A percentile compares a stretch with the other conserved stretches of the same genome.
phyloP scores from a whole-genome alignment of 148 eudicot genomes.

The Beta vulgaris region DNA sequence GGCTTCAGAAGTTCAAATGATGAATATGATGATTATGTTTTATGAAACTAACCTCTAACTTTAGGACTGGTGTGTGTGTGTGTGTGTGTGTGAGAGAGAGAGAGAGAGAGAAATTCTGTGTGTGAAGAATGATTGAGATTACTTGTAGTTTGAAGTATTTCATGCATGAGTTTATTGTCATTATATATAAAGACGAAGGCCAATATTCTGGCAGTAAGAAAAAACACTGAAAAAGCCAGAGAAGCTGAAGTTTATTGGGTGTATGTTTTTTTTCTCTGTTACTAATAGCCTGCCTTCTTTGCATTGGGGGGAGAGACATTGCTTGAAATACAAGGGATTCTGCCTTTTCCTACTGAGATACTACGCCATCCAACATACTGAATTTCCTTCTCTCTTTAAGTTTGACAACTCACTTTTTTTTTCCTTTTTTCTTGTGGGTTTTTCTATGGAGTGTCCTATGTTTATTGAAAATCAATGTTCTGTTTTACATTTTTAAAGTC shows the following conservation, averaged over 20 bases:
- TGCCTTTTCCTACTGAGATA: conserved; percentile 14
- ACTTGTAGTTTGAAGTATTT: conserved; percentile 5
- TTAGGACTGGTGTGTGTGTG: too few species aligned
- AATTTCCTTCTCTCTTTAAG: conserved; percentile 1
- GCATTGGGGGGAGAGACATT: conserved; percentile 36
- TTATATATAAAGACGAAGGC: conserved; percentile 7
- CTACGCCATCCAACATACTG: conserved; percentile 24
- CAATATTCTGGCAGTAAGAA: background rate
- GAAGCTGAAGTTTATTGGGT: conserved; percentile 28
- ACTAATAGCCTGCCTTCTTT: conserved; percentile 5
- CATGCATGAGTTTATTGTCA: conserved; percentile 12
- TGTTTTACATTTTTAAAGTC: too few species aligned
- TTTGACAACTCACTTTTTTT: conserved; percentile 47
- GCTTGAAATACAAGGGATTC: conserved; percentile 58
- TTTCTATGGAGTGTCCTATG: background rate
- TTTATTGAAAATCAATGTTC: too few species aligned
- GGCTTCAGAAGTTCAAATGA: conserved; percentile 28
- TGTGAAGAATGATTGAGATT: background rate
- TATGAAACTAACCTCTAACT: too few species aligned
- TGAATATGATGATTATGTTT: conserved; percentile 19
- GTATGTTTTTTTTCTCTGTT: conserved; percentile 24
- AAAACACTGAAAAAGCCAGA: conserved; percentile 24
- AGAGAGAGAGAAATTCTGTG: background rate
- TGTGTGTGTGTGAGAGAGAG: too few species aligned
- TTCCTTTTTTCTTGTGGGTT: background rate